Evolutionary conservation across 1,284 basidiomycete genomes (phyloP), one percentile per base, ranked within the genome.

Genomic region (Apiotrichum sp.): DNA sequence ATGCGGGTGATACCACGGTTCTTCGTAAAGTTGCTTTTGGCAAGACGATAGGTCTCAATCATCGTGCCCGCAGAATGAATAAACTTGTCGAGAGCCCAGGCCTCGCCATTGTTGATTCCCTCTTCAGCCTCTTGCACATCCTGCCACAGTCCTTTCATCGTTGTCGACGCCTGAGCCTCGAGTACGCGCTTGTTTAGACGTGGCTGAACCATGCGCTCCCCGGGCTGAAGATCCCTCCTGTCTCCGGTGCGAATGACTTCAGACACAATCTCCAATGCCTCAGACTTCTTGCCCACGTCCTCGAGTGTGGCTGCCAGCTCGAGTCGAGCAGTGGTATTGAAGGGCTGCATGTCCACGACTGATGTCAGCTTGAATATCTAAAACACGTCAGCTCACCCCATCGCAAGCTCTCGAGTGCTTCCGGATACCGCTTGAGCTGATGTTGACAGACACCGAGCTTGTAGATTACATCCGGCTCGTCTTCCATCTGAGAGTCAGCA

Each of bases 301-400:
- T 98, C 95, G 61, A 90, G 89, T 16, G 93, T 84, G 58, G 89
- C 88, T 0, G 93, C 93, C 0, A 97, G 81, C 62, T 88, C 86
- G 82, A 93, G 86, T 71, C 89, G 89, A 6, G 86, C 86, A 33
- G 93, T 87, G 61, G 85, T 83, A 63, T 90, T 83, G 3, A 81
- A 80, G 0, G 87, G 85, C 67, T 91, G 86, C 1, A 82, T 83
- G 3, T 82, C 78, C 16, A 87, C 80, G 14, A 96, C 92, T 89
- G 50, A 34, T 36, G 51, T 51, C 52, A 57, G 53, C 22, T 48
- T 8, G n/a, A 38, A 38, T 38, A 13, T 8, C 7, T 13, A 1
- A 8, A 8, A n/a, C 40, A 4, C 4, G 10, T 4, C 1, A 22
- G 71, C 81, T 32, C 55, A 90, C 91, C 84, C 70, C 86, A 85